Base-by-base conservation (phyloP, 306 rosid genomes). In the Hippophae rhamnoides region DNA sequence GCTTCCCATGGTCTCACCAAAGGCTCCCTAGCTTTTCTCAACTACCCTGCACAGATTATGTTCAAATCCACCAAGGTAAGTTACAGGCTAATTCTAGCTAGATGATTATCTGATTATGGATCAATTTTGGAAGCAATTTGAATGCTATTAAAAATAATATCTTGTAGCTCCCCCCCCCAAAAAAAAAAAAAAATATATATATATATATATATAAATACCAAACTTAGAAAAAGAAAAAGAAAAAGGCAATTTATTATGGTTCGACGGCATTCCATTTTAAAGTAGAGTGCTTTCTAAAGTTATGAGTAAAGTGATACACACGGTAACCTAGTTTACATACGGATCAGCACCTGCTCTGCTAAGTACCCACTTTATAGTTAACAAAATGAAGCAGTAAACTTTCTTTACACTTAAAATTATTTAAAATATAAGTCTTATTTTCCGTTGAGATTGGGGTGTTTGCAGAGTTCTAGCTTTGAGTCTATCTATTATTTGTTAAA, bases 31-130 rank as follows among this genome's bases (percentile, higher is more conserved):
- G 98, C 98, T 63, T 92, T 78, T 63, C 98, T 92, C 41, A 92
- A 92, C 68, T 92, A 92, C 67, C 98, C 98, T 25, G 98, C 98
- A n/a, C 98, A 92, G 69, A 79, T 92, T 45, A 92, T 92, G 98
- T 92, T 92, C 84, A 92, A 92, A 75, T 92, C 98, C 71, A 92
- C 98, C 1, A 92, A 92, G 89, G 98, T 87, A 70, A 26, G 61
- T 7, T 10, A 47, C 73, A 18, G 48, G 41, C 63, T 51, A 57
- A 14, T 31, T 59, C 44, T 66, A 43, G 43, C 72, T 47, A 71
- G 67, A 61, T 41, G 42, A 49, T 23, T 11, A 43, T 12, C n/a
- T 63, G 62, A 14, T 47, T 42, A 49, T 13, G 38, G 38, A 31
- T 5, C 5, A 31, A 31, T 0, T 31, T 31, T 31, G 38, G 38